Conservation (phyloP, 2,329 filamentous ascomycete species). For the Cordyceps fumosorosea region DNA sequence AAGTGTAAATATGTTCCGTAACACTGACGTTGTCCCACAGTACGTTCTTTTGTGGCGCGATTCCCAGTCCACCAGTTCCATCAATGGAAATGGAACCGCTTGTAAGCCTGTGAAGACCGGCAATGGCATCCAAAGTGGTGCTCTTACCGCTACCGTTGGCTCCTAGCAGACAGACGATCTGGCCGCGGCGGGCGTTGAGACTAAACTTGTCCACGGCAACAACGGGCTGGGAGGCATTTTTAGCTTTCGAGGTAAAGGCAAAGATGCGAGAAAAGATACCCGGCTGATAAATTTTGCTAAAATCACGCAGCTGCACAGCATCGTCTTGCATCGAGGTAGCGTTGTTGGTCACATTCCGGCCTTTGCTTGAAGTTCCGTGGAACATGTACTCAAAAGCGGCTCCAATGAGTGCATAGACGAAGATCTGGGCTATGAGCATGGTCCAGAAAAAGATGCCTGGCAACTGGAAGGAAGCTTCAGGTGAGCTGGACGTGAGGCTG, state of each 20-base stretch:
- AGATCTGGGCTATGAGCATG: constrained; percentile 69
- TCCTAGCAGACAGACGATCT: constrained; percentile 80
- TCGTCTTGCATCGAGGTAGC: constrained; percentile 30
- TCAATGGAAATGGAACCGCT: constrained; percentile 72
- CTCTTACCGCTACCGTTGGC: constrained; percentile 89
- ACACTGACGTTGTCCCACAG: constrained; percentile 87
- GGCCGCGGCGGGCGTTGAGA: constrained; percentile 64
- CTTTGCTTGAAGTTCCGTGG: constrained; percentile 65
- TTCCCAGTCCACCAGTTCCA: constrained; percentile 70
- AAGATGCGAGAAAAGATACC: constrained; percentile 52
- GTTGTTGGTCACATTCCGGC: constrained; percentile 40
- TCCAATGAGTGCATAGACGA: constrained; percentile 70
- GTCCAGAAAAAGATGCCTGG: constrained; percentile 73
- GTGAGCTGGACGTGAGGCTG: constrained; percentile 56
- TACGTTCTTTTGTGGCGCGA: constrained; percentile 91
- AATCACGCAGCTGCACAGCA: constrained; percentile 64
- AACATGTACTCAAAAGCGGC: constrained; percentile 66
- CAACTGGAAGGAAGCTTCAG: constrained; percentile 59
- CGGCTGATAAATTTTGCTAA: constrained; percentile 73
- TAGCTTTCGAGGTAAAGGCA: constrained; percentile 31
- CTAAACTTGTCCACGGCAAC: constrained; percentile 71
- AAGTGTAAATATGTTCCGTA: constrained; percentile 75
- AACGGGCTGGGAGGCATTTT: constrained; percentile 52
- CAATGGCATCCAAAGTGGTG: constrained; percentile 82
- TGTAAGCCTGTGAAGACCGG: constrained; percentile 71